These are phyloP conservation scores for Paramyrothecium sp. DNA, from an alignment of 2,329 filamentous ascomycete species.

Conservation along the genomic window DNA sequence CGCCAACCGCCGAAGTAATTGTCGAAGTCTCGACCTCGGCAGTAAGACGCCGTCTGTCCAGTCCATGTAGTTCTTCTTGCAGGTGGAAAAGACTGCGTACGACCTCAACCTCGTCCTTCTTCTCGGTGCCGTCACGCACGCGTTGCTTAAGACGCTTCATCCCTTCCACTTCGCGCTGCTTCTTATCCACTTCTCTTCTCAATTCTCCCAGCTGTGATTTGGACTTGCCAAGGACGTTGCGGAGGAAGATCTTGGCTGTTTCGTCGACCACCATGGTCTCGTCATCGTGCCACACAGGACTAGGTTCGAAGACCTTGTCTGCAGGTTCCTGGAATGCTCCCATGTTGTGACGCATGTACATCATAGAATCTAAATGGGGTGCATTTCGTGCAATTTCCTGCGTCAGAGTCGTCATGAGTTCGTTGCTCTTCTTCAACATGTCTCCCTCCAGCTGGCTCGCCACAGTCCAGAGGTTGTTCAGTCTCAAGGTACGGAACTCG, in stretches of 20 bases:
- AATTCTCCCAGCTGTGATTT: conserved; percentile 81
- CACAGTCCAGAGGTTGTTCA: conserved; percentile 83
- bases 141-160: conserved; percentile 71
- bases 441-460: conserved; percentile 77
- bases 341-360: conserved; percentile 95
- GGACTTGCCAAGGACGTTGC: conserved; percentile 88
- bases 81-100: conserved; percentile 80
- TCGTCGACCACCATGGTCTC: conserved; percentile 84
- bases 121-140: conserved; percentile 80
- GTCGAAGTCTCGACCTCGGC: conserved; percentile 92
- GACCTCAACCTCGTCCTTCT: conserved; percentile 83
- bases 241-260: conserved; percentile 81
- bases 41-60: conserved; percentile 79
- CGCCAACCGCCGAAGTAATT: conserved; percentile 87
- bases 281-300: conserved; percentile 96
- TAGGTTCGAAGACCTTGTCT: conserved; percentile 87
- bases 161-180: conserved; percentile 79
- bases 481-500: conserved; percentile 79
- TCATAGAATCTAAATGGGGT: conserved; percentile 89
- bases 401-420: conserved; percentile 69
- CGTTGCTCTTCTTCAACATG: conserved; percentile 73
- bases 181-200: conserved; percentile 80
- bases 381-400: conserved; percentile 85
- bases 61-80: conserved; percentile 81
- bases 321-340: conserved; percentile 77